Base-by-base conservation (phyloP, 305 asterid genomes). In the Solanum hybrid region DNA sequence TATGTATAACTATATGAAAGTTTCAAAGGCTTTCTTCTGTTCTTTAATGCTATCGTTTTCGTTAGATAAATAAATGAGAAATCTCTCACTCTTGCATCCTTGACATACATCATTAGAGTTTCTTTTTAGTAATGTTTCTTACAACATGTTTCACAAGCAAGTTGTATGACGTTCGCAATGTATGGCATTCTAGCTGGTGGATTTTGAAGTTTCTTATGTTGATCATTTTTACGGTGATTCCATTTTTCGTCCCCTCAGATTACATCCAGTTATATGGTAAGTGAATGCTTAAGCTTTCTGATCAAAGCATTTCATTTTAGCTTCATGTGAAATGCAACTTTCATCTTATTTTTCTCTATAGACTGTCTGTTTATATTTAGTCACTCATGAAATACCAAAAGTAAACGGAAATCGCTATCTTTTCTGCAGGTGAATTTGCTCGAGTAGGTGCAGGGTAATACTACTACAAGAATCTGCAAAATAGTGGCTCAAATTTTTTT, bases 401-500 rank as follows among this genome's bases (percentile, higher is more conserved):
- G 89, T 87, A 87, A 87, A 33, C 5, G 8, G 2, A 29, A 67
- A 86, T 46, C 13, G 2, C 75, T 22, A 20, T 86, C 24, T 31
- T 88, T 36, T 5, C 87, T 91, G 94, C 96, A 96, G 99, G 99
- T 86, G 99, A 96, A 93, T 91, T 95, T 74, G 95, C 98, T 90
- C 98, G 96, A 77, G 96, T 97, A 89, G 99, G 99, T 8, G 99
- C 98, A 92, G 99, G 99, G 99, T 96, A 96, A 95, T 88, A 86
- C 75, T 67, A 69, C 76, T 24, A 69, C 76, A 24, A n/a, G 31
- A 24, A 24, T 69, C 31, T 24, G 33, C 75, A 69, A 69, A 69
- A n/a, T 24, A 67, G 16, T 67, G 3, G 74, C 74, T 22, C 28
- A 64, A 61, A 61, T 1, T 20, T 61, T 61, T 61, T 20, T 12